Base-by-base conservation (phyloP, 352 stramenopile species). In the Pythium scleroteichum region DNA sequence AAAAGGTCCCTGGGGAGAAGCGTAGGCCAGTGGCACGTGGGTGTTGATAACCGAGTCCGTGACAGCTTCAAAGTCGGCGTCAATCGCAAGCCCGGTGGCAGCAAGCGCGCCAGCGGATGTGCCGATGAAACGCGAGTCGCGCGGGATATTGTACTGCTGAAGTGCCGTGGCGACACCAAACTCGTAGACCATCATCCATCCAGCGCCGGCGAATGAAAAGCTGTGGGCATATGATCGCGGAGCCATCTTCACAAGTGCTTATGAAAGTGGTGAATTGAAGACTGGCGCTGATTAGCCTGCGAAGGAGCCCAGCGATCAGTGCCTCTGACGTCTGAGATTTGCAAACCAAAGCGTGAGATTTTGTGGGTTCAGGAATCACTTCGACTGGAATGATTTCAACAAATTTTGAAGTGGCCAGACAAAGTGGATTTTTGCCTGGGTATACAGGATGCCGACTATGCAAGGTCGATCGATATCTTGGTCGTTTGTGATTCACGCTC, bases 151-250 rank as follows among this genome's bases (percentile, higher is more conserved):
- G 45, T 56, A 33, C 20, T 73, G 24, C 26, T 75, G 72, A 17
- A 81, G 29, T 10, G 52, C 19, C 44, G 74, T 70, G 41, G 66
- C 71, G 32, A 82, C 74, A 38, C 74, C 72, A 24, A 80, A 78
- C 40, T 69, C 55, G 47, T 79, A 78, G 23, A 63, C 55, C 66
- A 76, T 78, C 27, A 82, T 62, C 74, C 74, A 82, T 3, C 74
- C 71, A 8, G 35, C 64, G 26, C 69, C 66, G 6, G 61, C 54
- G 42, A 82, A 82, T 20, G 68, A 79, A 39, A 73, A 76, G 55
- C 61, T 72, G 53, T 52, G 41, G 14, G 33, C 23, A 23, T 49
- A 59, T 17, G 16, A 32, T 7, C 12, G 27, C 13, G 4, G 47
- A 6, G 53, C 7, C 53, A 51, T 51, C 38, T 23, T 51, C 5